Evolutionary conservation across 129 eudicot species (phyloP).

Genomic region (Helianthus tuberosus): DNA sequence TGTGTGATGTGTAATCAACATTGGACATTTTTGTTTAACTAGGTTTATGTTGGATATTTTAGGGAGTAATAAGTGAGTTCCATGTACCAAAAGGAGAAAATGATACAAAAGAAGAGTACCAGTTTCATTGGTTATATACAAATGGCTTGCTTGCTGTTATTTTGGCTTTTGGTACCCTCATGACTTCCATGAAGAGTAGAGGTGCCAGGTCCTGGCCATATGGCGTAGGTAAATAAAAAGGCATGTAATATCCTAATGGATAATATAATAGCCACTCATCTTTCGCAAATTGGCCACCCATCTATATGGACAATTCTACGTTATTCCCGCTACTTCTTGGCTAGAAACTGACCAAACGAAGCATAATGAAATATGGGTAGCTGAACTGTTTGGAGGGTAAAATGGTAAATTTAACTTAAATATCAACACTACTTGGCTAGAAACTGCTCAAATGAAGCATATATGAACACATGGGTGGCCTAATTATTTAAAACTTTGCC

Average conservation of each 20-base stretch:
- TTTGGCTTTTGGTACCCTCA: slow-evolving; percentile 63
- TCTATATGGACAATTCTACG: not conserved
- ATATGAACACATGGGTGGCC: slow-evolving; percentile 1
- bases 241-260: not conserved
- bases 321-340: no score
- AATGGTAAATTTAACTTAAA: no score
- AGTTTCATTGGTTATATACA: slow-evolving; percentile 67
- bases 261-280: not conserved
- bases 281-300: not conserved
- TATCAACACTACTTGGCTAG: no score
- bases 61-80: slow-evolving; percentile 87
- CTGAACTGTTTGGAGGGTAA: no score
- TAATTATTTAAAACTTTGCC: not conserved
- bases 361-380: no score
- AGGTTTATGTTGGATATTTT: slow-evolving; percentile 29
- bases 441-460: not conserved
- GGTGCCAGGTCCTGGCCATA: slow-evolving; percentile 86
- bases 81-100: slow-evolving; percentile 57
- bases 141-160: slow-evolving; percentile 70
- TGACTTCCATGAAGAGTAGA: slow-evolving; percentile 67
- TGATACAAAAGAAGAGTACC: slow-evolving; percentile 41
- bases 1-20: not conserved
- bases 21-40: slow-evolving; percentile 6
- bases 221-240: slow-evolving; percentile 56
- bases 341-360: no score